Percentiles rank a stretch among this genome's conserved stretches.
phyloP scores from a whole-genome alignment of 345 rosid genomes.

The Eucalyptus tenuipes region DNA sequence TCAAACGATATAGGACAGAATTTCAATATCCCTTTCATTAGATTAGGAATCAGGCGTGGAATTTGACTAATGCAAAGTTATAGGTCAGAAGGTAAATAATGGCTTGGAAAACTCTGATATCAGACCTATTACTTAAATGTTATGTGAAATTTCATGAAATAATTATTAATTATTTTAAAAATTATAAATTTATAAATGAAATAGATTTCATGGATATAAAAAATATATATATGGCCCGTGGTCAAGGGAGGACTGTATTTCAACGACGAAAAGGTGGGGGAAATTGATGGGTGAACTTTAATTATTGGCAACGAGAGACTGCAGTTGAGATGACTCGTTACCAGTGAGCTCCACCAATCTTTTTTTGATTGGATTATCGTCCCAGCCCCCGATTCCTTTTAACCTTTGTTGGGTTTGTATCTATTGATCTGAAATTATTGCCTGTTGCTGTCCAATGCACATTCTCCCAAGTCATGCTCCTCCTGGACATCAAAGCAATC shows the following conservation, averaged over 20 bases:
- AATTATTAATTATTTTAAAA: too few species aligned
- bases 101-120: fast-evolving
- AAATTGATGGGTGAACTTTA: neutral
- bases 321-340: neutral
- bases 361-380: neutral
- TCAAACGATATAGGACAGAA: neutral
- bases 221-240: neutral
- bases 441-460: neutral
- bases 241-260: neutral
- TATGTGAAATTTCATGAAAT: fast-evolving
- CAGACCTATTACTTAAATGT: fast-evolving
- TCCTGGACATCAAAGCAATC: neutral
- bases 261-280: neutral
- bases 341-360: neutral
- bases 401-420: neutral
- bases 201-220: neutral
- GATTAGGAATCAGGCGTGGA: fast-evolving
- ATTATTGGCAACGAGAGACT: neutral
- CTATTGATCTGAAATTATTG: neutral
- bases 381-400: neutral
- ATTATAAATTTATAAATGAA: neutral
- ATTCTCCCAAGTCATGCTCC: neutral
- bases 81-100: neutral
- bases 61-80: neutral
- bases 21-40: neutral